A percentile compares a stretch with the other conserved stretches of the same genome.
These are phyloP conservation scores for Podila epigama DNA, from an alignment of 192 early-diverging fungal species.

Conservation along the genomic window DNA sequence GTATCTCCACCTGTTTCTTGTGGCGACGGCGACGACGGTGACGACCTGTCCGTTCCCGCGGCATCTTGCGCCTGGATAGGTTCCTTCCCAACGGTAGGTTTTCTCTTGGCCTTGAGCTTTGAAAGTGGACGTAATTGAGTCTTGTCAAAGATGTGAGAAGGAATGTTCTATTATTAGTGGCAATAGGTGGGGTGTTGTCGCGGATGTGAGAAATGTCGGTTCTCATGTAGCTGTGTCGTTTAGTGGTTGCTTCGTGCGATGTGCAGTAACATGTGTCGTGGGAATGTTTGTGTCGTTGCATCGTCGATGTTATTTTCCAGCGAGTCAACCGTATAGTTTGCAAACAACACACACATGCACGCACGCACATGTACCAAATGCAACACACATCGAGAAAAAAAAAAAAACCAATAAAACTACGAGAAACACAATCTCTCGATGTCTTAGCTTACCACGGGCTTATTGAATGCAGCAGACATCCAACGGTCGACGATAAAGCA, in stretches of 20 bases:
- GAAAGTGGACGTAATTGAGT: constrained; percentile 24
- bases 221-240: too few species aligned
- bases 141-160: constrained; percentile 44
- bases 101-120: constrained; percentile 4
- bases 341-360: neutral
- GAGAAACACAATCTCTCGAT: too few species aligned
- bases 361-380: neutral
- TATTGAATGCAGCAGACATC: constrained; percentile 38
- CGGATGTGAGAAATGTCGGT: neutral
- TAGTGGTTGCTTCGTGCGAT: too few species aligned
- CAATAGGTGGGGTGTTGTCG: neutral
- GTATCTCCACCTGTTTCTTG: too few species aligned
- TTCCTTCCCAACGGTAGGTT: too few species aligned
- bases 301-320: too few species aligned
- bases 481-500: constrained; percentile 49
- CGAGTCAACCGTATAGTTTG: too few species aligned
- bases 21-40: too few species aligned
- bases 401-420: neutral
- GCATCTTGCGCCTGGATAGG: too few species aligned
- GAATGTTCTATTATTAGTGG: constrained; percentile 23
- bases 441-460: constrained; percentile 32
- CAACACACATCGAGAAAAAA: neutral
- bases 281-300: too few species aligned
- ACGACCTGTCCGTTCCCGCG: too few species aligned
- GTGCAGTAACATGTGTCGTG: too few species aligned